Evolutionary conservation across 371 early-diverging fungal species (phyloP).

Genomic region (Mucor mucedo): DNA sequence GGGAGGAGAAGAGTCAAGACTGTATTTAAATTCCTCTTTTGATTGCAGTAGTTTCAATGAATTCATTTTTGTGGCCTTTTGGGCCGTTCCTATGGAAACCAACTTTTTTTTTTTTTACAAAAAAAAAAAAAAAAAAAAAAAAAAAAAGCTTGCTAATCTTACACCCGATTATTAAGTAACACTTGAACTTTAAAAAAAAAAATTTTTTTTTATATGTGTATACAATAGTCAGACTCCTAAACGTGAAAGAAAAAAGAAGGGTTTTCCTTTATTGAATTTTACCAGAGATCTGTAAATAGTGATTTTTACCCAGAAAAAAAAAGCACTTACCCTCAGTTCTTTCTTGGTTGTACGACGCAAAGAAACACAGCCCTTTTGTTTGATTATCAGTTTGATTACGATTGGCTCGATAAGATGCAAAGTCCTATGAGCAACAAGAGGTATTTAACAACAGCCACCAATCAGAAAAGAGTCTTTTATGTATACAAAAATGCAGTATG

Average conservation of each 20-base stretch:
- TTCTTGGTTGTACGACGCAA: background rate
- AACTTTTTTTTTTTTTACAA: no score
- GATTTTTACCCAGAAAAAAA: background rate
- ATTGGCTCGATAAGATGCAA: slow-evolving; percentile 25
- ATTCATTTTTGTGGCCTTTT: no score
- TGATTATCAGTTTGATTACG: slow-evolving; percentile 16
- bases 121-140: no score
- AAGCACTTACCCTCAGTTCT: slow-evolving; percentile 10
- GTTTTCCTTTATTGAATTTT: background rate
- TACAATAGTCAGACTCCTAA: background rate
- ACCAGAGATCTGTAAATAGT: no score
- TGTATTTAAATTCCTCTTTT: no score
- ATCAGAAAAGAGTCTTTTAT: background rate
- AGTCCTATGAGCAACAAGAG: background rate
- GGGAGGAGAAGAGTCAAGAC: no score
- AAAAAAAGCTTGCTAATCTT: no score
- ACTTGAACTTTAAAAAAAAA: no score
- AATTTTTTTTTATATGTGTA: no score
- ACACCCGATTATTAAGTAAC: no score
- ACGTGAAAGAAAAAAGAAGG: background rate
- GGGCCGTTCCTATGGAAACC: no score
- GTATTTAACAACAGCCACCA: slow-evolving; percentile 7
- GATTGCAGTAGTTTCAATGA: no score
- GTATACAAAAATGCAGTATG: slow-evolving; percentile 3
- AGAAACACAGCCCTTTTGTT: background rate